These are phyloP conservation scores for Nicotiana attenuata DNA, from an alignment of 257 asterid genomes.

Conservation along the genomic window DNA sequence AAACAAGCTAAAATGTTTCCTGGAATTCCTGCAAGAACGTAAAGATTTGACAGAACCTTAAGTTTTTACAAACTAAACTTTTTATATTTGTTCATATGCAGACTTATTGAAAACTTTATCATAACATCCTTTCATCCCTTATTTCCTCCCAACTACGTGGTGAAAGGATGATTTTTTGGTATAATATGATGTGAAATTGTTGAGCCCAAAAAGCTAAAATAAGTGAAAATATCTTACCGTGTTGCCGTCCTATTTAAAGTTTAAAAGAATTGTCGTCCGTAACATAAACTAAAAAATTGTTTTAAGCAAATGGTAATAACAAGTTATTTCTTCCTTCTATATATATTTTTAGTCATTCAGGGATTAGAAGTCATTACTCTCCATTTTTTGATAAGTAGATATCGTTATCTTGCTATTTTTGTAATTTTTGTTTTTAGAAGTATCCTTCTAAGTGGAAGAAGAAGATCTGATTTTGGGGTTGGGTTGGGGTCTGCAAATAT, in stretches of 20 bases:
- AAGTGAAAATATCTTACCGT: not conserved
- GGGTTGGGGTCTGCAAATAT: not conserved
- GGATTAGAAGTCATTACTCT: not conserved
- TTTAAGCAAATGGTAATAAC: not conserved
- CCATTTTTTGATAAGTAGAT: no score
- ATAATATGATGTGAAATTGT: not conserved
- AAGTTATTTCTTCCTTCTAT: not conserved
- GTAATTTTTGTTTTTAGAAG: not conserved
- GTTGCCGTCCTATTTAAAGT: not conserved
- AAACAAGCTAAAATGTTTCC: not conserved
- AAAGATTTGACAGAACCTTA: not conserved
- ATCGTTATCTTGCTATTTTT: not conserved
- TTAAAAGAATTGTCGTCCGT: not conserved
- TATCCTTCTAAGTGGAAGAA: not conserved
- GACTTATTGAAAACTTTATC: not conserved
- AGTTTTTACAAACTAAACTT: not conserved
- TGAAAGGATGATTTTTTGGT: not conserved
- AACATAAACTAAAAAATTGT: not conserved
- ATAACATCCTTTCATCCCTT: not conserved
- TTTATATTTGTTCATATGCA: not conserved
- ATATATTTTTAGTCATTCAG: not conserved
- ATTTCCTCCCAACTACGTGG: not conserved
- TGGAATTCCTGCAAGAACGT: not conserved
- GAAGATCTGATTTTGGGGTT: not conserved
- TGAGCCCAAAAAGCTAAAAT: not conserved